phyloP scores from a whole-genome alignment of 1,284 basidiomycete genomes.

The Trametes versicolor region DNA sequence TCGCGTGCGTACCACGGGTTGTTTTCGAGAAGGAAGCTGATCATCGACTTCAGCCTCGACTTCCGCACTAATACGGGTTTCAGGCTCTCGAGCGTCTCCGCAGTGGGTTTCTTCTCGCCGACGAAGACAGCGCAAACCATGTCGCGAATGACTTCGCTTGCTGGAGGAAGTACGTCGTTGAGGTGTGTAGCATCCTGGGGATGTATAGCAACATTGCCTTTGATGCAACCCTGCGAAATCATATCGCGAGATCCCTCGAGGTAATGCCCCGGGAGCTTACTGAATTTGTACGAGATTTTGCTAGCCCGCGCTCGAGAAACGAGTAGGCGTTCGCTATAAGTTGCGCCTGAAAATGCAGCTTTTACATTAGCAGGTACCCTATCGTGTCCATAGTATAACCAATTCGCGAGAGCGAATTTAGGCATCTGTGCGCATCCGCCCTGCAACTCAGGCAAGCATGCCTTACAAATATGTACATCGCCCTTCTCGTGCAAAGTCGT shows the following conservation, averaged over 20 bases:
- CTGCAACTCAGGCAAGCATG: background rate
- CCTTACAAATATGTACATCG: background rate
- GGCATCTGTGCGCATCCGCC: too few species aligned
- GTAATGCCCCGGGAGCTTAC: background rate
- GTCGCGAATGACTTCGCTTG: background rate
- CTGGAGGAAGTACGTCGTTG: slow-evolving; percentile 10
- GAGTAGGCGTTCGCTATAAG: background rate
- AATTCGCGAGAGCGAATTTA: background rate
- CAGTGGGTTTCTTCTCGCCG: background rate
- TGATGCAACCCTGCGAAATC: slow-evolving; percentile 10
- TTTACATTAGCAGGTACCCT: background rate
- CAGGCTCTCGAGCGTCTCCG: background rate
- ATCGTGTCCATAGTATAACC: slow-evolving; percentile 4
- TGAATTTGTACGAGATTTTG: background rate
- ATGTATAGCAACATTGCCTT: slow-evolving; percentile 20
- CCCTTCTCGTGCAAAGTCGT: background rate
- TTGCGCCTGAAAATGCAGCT: background rate
- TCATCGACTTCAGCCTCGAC: slow-evolving; percentile 3
- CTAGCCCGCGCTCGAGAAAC: background rate
- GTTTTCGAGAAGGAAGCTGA: background rate
- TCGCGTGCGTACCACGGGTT: slow-evolving; percentile 3
- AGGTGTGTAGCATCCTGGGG: slow-evolving; percentile 18
- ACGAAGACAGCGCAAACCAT: slow-evolving; percentile 18
- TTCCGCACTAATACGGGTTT: slow-evolving; percentile 7
- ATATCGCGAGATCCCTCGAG: background rate